Conservation (phyloP, 1,284 basidiomycete genomes). For the Rhodotorula mucilaginosa region DNA sequence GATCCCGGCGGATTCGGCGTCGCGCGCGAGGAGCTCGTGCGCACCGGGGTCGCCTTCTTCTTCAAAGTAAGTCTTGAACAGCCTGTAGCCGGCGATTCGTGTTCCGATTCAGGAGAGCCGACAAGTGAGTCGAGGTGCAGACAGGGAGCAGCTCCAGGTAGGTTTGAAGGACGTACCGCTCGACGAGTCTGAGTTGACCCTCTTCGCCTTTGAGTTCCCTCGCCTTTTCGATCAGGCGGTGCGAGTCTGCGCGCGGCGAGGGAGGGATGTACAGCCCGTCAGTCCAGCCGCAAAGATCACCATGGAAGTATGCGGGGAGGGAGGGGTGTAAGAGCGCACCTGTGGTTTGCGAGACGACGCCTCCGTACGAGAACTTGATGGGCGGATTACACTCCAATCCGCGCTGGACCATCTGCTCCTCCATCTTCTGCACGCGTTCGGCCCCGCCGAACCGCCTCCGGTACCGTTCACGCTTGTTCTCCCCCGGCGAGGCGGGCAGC, state of each 20-base stretch:
- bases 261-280: background rate
- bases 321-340: background rate
- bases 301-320: background rate
- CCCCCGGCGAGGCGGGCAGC: constrained; percentile 54
- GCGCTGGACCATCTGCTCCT: constrained; percentile 52
- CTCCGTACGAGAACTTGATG: constrained; percentile 61
- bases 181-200: constrained; percentile 61
- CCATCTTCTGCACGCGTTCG: constrained; percentile 58
- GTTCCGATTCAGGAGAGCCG: too few relatives aligned
- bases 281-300: background rate
- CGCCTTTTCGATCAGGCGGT: constrained; percentile 70
- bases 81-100: constrained; percentile 37
- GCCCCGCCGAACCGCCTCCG: constrained; percentile 58
- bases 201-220: constrained; percentile 64
- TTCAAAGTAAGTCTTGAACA: constrained; percentile 68
- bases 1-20: constrained; percentile 60
- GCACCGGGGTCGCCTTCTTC: constrained; percentile 57
- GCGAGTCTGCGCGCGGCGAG: constrained; percentile 55
- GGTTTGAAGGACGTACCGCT: constrained; percentile 36
- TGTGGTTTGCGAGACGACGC: constrained; percentile 64
- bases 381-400: constrained; percentile 58
- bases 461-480: constrained; percentile 58
- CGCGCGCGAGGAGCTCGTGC: constrained; percentile 58
- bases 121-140: background rate
- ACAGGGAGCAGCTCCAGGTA: background rate